These are phyloP conservation scores for Thelonectria blattea DNA, from an alignment of 2,329 filamentous ascomycete genomes.

Conservation along the genomic window DNA sequence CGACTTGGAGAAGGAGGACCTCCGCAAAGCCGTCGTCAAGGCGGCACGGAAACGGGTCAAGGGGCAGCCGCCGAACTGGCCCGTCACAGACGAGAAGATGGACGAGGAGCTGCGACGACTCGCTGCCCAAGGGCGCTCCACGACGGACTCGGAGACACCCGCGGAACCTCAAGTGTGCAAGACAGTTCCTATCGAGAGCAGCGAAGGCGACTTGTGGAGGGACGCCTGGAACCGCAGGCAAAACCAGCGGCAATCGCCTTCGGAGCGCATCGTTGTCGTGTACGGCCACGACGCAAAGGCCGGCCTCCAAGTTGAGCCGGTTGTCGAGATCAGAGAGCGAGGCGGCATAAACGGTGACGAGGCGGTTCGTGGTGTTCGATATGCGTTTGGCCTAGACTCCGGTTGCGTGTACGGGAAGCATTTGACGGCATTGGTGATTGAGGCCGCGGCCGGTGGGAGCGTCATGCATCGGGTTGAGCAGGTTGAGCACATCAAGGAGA, in stretches of 20 bases:
- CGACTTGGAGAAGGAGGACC: constrained; percentile 2
- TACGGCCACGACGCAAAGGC: constrained; percentile 82
- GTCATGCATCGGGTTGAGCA: constrained; percentile 22
- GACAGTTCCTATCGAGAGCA: constrained; percentile 22
- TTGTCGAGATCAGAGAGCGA: not conserved
- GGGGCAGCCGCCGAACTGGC: constrained; percentile 11
- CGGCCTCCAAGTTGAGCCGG: constrained; percentile 57
- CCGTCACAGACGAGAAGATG: constrained; percentile 3
- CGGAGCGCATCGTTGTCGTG: constrained; percentile 65
- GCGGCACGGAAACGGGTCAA: constrained; percentile 22
- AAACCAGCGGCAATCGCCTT: constrained; percentile 12
- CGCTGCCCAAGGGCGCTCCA: not conserved
- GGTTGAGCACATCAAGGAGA: constrained; percentile 1
- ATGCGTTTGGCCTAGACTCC: constrained; percentile 82
- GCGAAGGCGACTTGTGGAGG: constrained; percentile 26
- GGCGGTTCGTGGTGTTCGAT: constrained; percentile 47
- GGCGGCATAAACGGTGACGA: not conserved
- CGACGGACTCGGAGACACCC: not conserved
- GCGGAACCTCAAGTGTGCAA: not conserved
- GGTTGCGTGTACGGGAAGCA: constrained; percentile 71
- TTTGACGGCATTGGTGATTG: constrained; percentile 27
- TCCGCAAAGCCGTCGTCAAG: constrained; percentile 23
- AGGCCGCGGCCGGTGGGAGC: not conserved
- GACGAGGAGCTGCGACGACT: not conserved
- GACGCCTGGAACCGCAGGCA: constrained; percentile 31